Evolutionary conservation across 257 asterid species (phyloP), one percentile per base, ranked within the genome.

Genomic region (Solanum gandarillasii): DNA sequence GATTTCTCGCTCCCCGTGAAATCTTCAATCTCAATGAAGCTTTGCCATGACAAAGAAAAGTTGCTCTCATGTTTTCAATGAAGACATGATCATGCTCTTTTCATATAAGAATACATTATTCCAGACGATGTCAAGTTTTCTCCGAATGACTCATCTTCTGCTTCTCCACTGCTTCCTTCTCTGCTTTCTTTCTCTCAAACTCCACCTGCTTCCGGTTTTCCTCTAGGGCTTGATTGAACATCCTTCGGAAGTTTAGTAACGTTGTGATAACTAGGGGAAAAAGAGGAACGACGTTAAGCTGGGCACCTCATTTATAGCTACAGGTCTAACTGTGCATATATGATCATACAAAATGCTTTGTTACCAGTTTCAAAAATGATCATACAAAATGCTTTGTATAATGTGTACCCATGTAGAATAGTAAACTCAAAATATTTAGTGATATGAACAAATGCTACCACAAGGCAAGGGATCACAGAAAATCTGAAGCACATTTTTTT

Each of bases 161-260:
- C 88, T 87, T 91, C 90, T 91, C 98, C 25, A 90, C 73, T 65
- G 94, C 97, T 93, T 95, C 98, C 90, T 95, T 96, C 92, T 94
- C 98, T 72, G 98, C 98, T 92, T 96, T 96, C 96, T 93, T 96
- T 87, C 85, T 94, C 90, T 96, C 98, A 5, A 88, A 86, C 90
- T 95, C 99, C 86, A 93, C 83, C 92, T 94, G 98, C 95, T 96
- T 96, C 92, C 95, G 94, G 90, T 95, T 96, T 83, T 96, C 99
- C 86, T 94, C 96, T 3, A 94, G 94, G 78, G 98, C 90, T 93
- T 90, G 89, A 93, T 95, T 94, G 93, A 96, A 95, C 99, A 94
- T 93, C 90, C 92, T 92, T 93, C 94, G 95, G 84, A 96, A 96
- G 92, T 96, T 96, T 36, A 90, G 88, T 83, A 96, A 88, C n/a